phyloP scores from a whole-genome alignment of 176 grass and related monocot species.

The Oryza longistaminata region DNA sequence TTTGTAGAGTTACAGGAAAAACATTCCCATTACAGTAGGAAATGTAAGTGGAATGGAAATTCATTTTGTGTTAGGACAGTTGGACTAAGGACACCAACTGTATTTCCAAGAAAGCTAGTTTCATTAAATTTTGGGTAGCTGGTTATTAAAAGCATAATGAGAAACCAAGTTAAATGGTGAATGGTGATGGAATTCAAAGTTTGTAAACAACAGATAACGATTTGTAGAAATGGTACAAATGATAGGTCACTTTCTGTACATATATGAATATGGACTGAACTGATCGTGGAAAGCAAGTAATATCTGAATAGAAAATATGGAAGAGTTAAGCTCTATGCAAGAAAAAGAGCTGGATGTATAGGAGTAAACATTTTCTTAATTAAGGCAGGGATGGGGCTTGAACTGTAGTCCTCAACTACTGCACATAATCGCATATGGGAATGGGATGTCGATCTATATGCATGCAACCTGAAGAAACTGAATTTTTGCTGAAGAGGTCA shows the following conservation, averaged over 20 bases:
- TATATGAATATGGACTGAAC: conserved; percentile 7
- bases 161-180: background rate
- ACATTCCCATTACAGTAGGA: background rate
- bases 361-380: background rate
- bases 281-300: conserved; percentile 1
- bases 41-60: background rate
- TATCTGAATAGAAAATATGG: background rate
- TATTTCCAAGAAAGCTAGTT: conserved; percentile 19
- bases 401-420: background rate
- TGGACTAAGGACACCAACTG: conserved; percentile 7
- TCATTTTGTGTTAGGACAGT: conserved; percentile 2
- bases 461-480: background rate
- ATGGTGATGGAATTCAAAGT: background rate
- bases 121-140: background rate
- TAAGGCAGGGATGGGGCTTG: background rate
- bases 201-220: background rate
- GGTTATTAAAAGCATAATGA: background rate
- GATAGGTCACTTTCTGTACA: background rate
- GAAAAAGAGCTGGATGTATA: background rate
- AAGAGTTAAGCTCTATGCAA: conserved; percentile 2
- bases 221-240: conserved; percentile 1
- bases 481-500: background rate
- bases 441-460: background rate
- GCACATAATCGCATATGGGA: background rate
- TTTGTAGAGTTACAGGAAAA: background rate